phyloP scores from a whole-genome alignment of 2,329 filamentous ascomycete genomes.

The Plenodomus tracheiphilus region DNA sequence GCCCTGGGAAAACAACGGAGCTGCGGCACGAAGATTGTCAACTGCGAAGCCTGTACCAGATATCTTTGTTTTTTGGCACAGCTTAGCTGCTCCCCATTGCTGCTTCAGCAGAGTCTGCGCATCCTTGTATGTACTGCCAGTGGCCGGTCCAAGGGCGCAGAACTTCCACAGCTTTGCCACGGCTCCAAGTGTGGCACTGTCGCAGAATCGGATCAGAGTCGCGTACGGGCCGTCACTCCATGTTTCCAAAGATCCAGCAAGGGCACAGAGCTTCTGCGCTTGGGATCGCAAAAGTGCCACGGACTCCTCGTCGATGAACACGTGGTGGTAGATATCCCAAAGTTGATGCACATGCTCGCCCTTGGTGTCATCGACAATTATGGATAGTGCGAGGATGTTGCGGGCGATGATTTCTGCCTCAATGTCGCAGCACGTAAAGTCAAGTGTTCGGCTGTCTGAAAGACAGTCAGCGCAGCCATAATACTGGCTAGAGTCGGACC shows the following conservation, averaged over 20 bases:
- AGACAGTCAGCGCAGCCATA: neutral
- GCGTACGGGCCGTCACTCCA: slow-evolving; percentile 56
- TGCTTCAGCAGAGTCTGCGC: neutral
- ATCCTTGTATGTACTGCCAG: neutral
- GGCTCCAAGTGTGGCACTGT: slow-evolving; percentile 50
- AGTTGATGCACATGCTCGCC: slow-evolving; percentile 33
- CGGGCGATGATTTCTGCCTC: slow-evolving; percentile 58
- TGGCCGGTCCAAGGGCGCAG: slow-evolving; percentile 26
- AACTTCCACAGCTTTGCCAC: slow-evolving; percentile 48
- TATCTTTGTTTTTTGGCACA: neutral
- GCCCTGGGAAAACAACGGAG: slow-evolving; percentile 25
- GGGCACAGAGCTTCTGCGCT: slow-evolving; percentile 47
- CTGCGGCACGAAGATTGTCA: slow-evolving; percentile 19
- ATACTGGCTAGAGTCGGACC: neutral
- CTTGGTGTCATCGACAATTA: slow-evolving; percentile 52
- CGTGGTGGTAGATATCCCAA: slow-evolving; percentile 62
- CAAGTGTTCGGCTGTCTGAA: slow-evolving; percentile 8
- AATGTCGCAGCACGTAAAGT: slow-evolving; percentile 60
- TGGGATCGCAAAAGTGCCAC: slow-evolving; percentile 48
- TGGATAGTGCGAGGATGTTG: slow-evolving; percentile 57
- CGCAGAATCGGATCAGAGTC: slow-evolving; percentile 53
- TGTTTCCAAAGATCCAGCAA: slow-evolving; percentile 44
- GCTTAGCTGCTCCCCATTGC: neutral
- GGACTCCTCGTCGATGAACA: slow-evolving; percentile 49
- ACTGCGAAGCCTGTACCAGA: neutral